phyloP scores from a whole-genome alignment of 1,284 basidiomycete species.

The Ceraceosorus guamensis region DNA sequence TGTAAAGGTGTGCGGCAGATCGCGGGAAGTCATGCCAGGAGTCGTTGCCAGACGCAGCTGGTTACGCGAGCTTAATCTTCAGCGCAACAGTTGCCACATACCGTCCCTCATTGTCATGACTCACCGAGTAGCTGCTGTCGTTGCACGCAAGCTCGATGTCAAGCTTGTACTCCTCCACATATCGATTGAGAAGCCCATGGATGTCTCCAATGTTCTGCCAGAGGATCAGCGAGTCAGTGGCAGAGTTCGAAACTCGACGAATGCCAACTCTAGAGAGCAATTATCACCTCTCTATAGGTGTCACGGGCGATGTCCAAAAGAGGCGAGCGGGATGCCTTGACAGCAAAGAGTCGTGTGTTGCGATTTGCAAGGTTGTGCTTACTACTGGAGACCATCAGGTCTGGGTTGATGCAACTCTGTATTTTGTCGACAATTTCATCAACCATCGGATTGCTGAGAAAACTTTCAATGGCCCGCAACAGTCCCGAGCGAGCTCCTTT shows the following conservation, averaged over 20 bases:
- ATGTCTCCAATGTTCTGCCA: conserved; percentile 1
- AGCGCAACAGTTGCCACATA: no score
- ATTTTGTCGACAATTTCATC: neutral
- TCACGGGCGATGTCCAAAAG: conserved; percentile 9
- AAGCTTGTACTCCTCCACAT: neutral
- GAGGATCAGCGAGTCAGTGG: neutral
- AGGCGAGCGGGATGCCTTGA: conserved; percentile 2
- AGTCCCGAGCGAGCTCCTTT: neutral
- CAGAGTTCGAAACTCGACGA: neutral
- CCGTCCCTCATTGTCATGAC: neutral
- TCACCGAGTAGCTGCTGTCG: neutral
- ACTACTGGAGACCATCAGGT: neutral
- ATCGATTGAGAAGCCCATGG: neutral
- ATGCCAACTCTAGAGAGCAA: neutral
- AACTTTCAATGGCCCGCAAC: neutral
- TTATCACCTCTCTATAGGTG: conserved; percentile 8
- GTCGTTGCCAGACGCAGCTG: neutral
- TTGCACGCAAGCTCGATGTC: neutral
- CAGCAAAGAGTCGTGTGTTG: neutral
- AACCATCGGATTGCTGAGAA: neutral
- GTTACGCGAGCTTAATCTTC: no score
- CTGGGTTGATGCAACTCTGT: neutral
- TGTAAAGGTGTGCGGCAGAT: conserved; percentile 5
- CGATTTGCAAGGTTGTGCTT: neutral
- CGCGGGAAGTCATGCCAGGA: neutral